A percentile compares a stretch with the other conserved stretches of the same genome.
These are phyloP conservation scores for Buxus sempervirens DNA, from an alignment of 164 flowering plant species.

Conservation along the genomic window DNA sequence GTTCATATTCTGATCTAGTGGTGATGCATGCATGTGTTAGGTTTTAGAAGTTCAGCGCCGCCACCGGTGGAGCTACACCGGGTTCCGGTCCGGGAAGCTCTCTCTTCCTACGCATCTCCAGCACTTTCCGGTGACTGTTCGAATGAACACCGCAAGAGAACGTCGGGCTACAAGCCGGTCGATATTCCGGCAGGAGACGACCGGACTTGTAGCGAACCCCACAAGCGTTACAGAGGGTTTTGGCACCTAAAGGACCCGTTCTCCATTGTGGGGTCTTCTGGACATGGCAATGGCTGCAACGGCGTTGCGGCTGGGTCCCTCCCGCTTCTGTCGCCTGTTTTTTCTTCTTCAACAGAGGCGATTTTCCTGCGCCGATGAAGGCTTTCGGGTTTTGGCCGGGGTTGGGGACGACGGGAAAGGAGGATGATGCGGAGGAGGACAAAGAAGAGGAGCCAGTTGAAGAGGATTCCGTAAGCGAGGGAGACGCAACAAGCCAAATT, in stretches of 20 bases:
- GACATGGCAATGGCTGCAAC: slow-evolving; percentile 79
- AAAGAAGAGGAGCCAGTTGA: slow-evolving; percentile 36
- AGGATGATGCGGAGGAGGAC: slow-evolving; percentile 20
- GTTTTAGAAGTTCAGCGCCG: slow-evolving; percentile 35
- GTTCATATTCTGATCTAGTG: not conserved
- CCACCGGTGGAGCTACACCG: slow-evolving; percentile 17
- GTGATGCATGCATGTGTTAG: too few relatives aligned
- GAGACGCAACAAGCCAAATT: slow-evolving; percentile 30
- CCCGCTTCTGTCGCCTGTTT: slow-evolving; percentile 23
- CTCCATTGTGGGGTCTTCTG: slow-evolving; percentile 95
- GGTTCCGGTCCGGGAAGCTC: slow-evolving; percentile 29
- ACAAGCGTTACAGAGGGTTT: slow-evolving; percentile 89
- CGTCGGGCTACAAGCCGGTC: slow-evolving; percentile 89
- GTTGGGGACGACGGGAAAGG: slow-evolving; percentile 14
- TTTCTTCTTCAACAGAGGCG: slow-evolving; percentile 39
- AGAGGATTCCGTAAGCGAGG: slow-evolving; percentile 28
- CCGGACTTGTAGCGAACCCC: slow-evolving; percentile 94
- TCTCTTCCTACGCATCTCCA: slow-evolving; percentile 70
- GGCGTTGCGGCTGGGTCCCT: slow-evolving; percentile 25
- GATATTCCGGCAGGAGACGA: slow-evolving; percentile 77
- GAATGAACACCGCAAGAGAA: slow-evolving; percentile 68
- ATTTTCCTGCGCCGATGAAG: slow-evolving; percentile 21
- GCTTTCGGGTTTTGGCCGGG: slow-evolving; percentile 17
- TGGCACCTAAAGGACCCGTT: slow-evolving; percentile 81
- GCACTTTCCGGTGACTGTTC: slow-evolving; percentile 75